Percentiles rank a stretch among this genome's conserved stretches.
Conservation (phyloP, 73 alveolate species). For the Vitrella brassicaformis region DNA sequence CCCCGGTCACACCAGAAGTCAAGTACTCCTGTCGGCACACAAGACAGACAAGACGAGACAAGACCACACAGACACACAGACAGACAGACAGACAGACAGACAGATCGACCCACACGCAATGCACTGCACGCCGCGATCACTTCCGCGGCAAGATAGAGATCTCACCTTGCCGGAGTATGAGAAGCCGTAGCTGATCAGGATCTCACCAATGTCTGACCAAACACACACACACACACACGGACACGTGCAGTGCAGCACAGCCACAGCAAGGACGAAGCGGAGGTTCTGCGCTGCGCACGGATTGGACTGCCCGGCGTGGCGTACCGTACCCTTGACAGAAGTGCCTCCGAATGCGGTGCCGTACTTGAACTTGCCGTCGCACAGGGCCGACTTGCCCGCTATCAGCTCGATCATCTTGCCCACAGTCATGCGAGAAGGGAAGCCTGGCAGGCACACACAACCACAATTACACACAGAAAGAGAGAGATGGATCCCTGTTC, state of each 20-base stretch:
- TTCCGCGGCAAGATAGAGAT: too few relatives aligned
- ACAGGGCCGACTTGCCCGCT: constrained; percentile 81
- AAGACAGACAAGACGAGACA: too few relatives aligned
- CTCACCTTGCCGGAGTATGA: constrained; percentile 65
- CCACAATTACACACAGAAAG: too few relatives aligned
- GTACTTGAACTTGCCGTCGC: constrained; percentile 77
- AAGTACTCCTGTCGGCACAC: constrained; percentile 77
- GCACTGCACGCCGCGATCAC: too few relatives aligned
- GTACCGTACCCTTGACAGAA: constrained; percentile 68
- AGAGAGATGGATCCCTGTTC: too few relatives aligned
- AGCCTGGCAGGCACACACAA: constrained; percentile 77
- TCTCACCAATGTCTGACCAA: constrained; percentile 69
- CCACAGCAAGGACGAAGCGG: too few relatives aligned
- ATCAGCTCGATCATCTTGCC: constrained; percentile 91
- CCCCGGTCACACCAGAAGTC: constrained; percentile 95
- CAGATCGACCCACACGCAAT: not conserved
- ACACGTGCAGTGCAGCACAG: too few relatives aligned
- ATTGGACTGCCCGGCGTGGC: too few relatives aligned
- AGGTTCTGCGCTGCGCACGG: too few relatives aligned
- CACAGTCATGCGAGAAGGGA: constrained; percentile 98
- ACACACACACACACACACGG: too few relatives aligned
- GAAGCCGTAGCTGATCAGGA: constrained; percentile 72
- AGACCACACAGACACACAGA: not conserved
- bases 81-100: not conserved
- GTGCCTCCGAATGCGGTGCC: constrained; percentile 97